These are phyloP conservation scores for Lactarius sp. DNA, from an alignment of 768 basidiomycete genomes.

Conservation along the genomic window DNA sequence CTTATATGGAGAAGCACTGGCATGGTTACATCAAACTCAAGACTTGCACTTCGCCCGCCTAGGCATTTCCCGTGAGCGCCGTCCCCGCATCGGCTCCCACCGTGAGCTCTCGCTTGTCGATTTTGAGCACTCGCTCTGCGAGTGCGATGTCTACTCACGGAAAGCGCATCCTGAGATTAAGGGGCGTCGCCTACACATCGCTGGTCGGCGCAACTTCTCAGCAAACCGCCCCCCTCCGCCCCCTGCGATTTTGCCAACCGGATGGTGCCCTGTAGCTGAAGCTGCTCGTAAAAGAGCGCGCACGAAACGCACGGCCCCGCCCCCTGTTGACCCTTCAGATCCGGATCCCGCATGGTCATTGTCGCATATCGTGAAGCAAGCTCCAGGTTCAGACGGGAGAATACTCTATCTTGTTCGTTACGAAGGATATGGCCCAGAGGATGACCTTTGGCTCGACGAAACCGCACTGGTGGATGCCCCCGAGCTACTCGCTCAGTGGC, in stretches of 20 bases:
- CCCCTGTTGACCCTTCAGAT: conserved; percentile 25
- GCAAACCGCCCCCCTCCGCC: conserved; percentile 28
- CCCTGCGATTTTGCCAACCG: conserved; percentile 29
- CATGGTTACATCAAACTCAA: conserved; percentile 60
- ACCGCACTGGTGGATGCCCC: conserved; percentile 27
- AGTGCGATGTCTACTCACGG: conserved; percentile 73
- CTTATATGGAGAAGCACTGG: conserved; percentile 54
- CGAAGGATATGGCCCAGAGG: conserved; percentile 31
- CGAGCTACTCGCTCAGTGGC: conserved; percentile 29
- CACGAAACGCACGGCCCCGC: conserved; percentile 18
- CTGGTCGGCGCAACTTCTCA: conserved; percentile 20
- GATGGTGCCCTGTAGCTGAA: conserved; percentile 21
- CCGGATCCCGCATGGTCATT: conserved; percentile 28
- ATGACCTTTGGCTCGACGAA: conserved; percentile 30
- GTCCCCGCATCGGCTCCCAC: conserved; percentile 29
- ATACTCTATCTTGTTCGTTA: conserved; percentile 31
- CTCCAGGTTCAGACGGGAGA: conserved; percentile 5
- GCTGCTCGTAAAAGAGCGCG: conserved; percentile 14
- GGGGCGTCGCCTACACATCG: conserved; percentile 36
- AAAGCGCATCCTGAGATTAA: conserved; percentile 45
- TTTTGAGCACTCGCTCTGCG: conserved; percentile 75
- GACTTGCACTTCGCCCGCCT: conserved; percentile 55
- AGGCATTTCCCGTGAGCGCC: conserved; percentile 32
- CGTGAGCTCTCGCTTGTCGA: conserved; percentile 55
- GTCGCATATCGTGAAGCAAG: conserved; percentile 33